These are phyloP conservation scores for Sporisorium exsertum DNA, from an alignment of 1,284 basidiomycete genomes.

Conservation along the genomic window DNA sequence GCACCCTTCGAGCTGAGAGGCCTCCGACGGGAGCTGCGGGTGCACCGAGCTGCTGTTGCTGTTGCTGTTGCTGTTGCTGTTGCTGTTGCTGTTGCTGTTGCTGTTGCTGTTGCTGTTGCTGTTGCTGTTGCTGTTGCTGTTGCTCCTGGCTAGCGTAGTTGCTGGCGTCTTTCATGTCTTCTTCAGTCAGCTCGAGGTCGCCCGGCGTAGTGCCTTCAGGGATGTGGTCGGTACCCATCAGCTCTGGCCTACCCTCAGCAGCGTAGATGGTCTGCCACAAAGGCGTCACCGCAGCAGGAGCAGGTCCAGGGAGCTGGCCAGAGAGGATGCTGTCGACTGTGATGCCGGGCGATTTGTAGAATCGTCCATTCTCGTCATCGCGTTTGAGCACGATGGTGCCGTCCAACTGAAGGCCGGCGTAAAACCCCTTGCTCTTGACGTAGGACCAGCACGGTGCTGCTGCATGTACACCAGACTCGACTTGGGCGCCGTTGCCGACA, in stretches of 20 bases:
- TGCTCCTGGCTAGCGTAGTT: conserved; percentile 31
- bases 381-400: conserved; percentile 65
- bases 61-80: conserved; percentile 16
- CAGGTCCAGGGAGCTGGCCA: conserved; percentile 45
- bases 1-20: conserved; percentile 17
- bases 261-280: conserved; percentile 65
- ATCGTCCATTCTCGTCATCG: conserved; percentile 60
- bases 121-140: conserved; percentile 18
- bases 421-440: conserved; percentile 68
- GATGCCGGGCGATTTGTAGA: conserved; percentile 58
- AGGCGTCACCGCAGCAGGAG: conserved; percentile 47
- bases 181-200: conserved; percentile 52
- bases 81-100: conserved; percentile 16
- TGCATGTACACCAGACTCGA: conserved; percentile 63
- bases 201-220: conserved; percentile 57
- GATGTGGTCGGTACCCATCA: conserved; percentile 59
- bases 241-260: conserved; percentile 57
- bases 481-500: conserved; percentile 67
- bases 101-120: conserved; percentile 18
- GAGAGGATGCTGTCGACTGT: conserved; percentile 48
- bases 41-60: conserved; percentile 12
- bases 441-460: conserved; percentile 66
- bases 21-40: conserved; percentile 20
- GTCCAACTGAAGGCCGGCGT: conserved; percentile 67
- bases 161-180: conserved; percentile 50